A percentile compares a stretch with the other conserved stretches of the same genome.
These are phyloP conservation scores for Cercospora sp. DNA, from an alignment of 2,329 filamentous ascomycete species.

Conservation along the genomic window DNA sequence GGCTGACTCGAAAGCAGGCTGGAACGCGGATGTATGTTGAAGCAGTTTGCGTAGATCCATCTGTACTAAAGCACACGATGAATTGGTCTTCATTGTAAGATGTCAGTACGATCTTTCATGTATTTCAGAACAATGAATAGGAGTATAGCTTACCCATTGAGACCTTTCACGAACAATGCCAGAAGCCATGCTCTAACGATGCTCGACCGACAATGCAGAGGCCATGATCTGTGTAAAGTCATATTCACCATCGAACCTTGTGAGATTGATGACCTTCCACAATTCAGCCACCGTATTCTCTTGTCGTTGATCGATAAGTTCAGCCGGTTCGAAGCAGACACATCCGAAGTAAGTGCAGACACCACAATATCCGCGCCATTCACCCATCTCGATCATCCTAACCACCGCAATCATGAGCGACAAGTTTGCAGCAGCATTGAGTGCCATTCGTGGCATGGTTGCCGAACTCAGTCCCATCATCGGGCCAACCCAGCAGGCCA, in stretches of 20 bases:
- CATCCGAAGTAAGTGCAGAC: background rate
- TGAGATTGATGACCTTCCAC: background rate
- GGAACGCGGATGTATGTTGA: background rate
- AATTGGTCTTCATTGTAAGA: background rate
- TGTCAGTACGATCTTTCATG: background rate
- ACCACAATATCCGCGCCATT: background rate
- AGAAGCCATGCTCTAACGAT: background rate
- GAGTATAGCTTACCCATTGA: background rate
- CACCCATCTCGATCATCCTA: background rate
- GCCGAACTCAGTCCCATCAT: background rate
- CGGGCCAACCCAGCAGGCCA: background rate
- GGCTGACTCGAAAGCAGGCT: background rate
- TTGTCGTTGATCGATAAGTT: background rate
- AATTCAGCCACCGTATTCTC: background rate
- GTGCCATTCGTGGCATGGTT: background rate
- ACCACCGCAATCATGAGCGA: background rate
- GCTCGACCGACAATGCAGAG: background rate
- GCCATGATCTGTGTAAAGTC: background rate
- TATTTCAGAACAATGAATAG: background rate
- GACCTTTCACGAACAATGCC: background rate
- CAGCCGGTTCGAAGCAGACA: background rate
- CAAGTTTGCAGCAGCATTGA: background rate
- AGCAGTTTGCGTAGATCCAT: background rate
- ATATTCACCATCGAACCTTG: background rate
- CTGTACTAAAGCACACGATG: too few species aligned